These are phyloP conservation scores for Wickerhamiella brachini DNA, from an alignment of 805 yeast species.

Conservation along the genomic window DNA sequence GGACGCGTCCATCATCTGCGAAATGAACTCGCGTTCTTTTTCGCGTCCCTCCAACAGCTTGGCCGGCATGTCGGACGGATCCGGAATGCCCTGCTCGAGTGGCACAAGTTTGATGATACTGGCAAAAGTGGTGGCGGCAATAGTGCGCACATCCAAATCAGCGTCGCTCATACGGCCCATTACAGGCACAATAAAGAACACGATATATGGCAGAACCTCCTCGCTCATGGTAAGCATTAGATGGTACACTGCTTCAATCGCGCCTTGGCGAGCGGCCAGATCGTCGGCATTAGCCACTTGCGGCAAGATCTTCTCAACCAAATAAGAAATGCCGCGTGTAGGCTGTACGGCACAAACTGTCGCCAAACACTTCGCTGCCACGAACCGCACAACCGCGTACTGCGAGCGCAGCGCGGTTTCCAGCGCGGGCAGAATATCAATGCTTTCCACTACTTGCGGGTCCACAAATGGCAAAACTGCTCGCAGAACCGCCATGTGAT, in stretches of 20 bases:
- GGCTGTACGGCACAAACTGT: slow-evolving; percentile 59
- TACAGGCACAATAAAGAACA: slow-evolving; percentile 89
- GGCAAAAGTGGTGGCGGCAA: slow-evolving; percentile 95
- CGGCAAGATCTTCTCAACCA: slow-evolving; percentile 70
- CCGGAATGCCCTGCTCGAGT: slow-evolving; percentile 91
- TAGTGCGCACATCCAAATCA: slow-evolving; percentile 68
- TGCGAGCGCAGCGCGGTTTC: slow-evolving; percentile 44
- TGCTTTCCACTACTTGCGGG: slow-evolving; percentile 28
- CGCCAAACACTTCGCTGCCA: slow-evolving; percentile 82
- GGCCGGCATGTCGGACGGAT: slow-evolving; percentile 80
- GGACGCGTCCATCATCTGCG: slow-evolving; percentile 95
- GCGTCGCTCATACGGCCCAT: slow-evolving; percentile 97
- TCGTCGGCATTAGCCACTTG: slow-evolving; percentile 64
- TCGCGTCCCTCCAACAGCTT: slow-evolving; percentile 80
- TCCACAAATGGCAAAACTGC: slow-evolving; percentile 56
- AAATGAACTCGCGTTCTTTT: slow-evolving; percentile 82
- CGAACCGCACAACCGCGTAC: slow-evolving; percentile 75
- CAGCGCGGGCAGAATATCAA: slow-evolving; percentile 43
- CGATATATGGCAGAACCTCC: slow-evolving; percentile 83
- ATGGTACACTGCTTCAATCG: slow-evolving; percentile 82
- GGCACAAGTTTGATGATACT: slow-evolving; percentile 91
- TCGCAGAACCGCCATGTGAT: slow-evolving; percentile 68
- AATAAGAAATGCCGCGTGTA: slow-evolving; percentile 55
- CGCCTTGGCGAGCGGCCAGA: slow-evolving; percentile 73
- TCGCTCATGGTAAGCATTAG: slow-evolving; percentile 75